Conservation (phyloP, 495 filamentous ascomycete species). For the Penicillium riverlandense region DNA sequence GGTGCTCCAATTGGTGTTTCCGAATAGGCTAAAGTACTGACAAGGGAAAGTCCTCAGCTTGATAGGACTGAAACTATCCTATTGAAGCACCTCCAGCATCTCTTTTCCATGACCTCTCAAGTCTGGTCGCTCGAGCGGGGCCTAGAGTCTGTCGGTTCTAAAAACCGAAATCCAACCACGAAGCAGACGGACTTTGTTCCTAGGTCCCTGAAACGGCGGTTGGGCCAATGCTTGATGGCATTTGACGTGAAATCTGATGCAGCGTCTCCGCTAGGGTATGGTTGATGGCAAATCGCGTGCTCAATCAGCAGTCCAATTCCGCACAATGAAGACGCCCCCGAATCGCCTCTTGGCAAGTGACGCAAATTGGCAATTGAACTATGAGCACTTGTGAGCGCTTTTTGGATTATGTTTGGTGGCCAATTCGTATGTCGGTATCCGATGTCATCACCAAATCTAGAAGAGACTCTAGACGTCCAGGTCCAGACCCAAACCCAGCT, state of each 20-base stretch:
- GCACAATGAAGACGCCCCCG: slow-evolving; percentile 4
- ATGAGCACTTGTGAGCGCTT: no score
- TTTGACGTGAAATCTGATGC: slow-evolving; percentile 4
- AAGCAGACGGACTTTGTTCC: slow-evolving; percentile 2
- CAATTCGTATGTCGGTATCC: slow-evolving; percentile 2
- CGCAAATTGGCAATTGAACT: slow-evolving; percentile 7
- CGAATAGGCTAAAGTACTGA: no score
- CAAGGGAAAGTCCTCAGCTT: no score
- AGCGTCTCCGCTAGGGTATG: slow-evolving; percentile 1
- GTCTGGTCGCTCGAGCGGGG: slow-evolving; percentile 4
- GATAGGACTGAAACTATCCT: no score
- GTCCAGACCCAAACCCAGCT: slow-evolving; percentile 4
- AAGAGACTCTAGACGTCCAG: no score
- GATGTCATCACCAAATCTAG: slow-evolving; percentile 3
- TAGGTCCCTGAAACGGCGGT: slow-evolving; percentile 3
- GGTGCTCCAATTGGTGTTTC: no score
- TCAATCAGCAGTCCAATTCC: neutral
- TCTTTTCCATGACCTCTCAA: neutral
- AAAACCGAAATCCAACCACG: slow-evolving; percentile 8
- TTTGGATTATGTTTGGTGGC: slow-evolving; percentile 6
- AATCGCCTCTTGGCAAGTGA: slow-evolving; percentile 9
- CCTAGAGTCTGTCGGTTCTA: slow-evolving; percentile 12
- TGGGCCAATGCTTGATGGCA: slow-evolving; percentile 7
- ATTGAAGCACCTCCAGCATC: neutral
- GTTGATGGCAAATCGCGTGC: slow-evolving; percentile 15